A percentile compares a stretch with the other conserved stretches of the same genome.
Evolutionary conservation across 805 yeast genomes (phyloP).

Genomic region (Ogataea pilisensis): DNA sequence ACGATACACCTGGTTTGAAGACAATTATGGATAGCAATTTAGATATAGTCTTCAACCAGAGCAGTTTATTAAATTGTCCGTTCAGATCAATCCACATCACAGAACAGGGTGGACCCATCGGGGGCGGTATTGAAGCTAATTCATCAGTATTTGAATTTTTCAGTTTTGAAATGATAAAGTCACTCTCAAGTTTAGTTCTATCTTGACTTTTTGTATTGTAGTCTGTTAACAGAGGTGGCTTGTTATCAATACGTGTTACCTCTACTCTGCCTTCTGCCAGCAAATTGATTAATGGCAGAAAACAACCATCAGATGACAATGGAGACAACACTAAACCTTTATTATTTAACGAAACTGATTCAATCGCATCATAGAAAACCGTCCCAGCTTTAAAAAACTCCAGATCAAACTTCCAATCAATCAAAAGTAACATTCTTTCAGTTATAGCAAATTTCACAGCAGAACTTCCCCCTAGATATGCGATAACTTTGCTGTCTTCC

Average conservation of each 20-base stretch:
- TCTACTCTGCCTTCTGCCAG: conserved; percentile 39
- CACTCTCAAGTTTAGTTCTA: conserved; percentile 62
- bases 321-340: conserved; percentile 55
- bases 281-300: conserved; percentile 57
- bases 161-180: conserved; percentile 40
- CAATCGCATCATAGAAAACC: conserved; percentile 40
- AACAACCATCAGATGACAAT: conserved; percentile 57
- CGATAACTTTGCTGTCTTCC: conserved; percentile 53
- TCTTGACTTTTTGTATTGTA: conserved; percentile 78
- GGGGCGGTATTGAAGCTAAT: conserved; percentile 39
- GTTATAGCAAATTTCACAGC: conserved; percentile 54
- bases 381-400: conserved; percentile 43
- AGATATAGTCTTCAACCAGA: conserved; percentile 59
- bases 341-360: conserved; percentile 36
- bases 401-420: conserved; percentile 36
- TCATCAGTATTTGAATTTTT: conserved; percentile 4
- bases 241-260: conserved; percentile 52
- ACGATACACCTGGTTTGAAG: conserved; percentile 52
- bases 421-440: conserved; percentile 43
- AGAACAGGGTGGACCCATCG: conserved; percentile 58
- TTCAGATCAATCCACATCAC: conserved; percentile 67
- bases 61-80: conserved; percentile 51
- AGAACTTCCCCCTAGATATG: conserved; percentile 43
- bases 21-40: conserved; percentile 43
- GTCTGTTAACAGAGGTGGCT: conserved; percentile 47